These are phyloP conservation scores for Podospora conica DNA, from an alignment of 495 filamentous ascomycete genomes.

Conservation along the genomic window DNA sequence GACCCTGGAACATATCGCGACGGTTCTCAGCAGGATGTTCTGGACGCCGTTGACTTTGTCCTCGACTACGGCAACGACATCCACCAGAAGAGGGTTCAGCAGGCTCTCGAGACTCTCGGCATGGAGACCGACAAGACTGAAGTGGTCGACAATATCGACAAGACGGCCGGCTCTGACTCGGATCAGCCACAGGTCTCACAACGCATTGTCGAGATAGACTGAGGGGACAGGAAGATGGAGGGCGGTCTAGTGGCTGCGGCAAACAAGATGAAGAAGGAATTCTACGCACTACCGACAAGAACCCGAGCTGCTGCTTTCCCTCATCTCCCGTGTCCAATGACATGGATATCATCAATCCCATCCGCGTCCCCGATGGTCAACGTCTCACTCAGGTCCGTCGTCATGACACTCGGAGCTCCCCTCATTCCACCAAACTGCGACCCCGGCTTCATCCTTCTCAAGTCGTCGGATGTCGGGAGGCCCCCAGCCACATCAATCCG, in stretches of 20 bases:
- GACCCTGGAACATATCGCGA: slow-evolving; percentile 6
- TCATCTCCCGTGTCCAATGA: not conserved
- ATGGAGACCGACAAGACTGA: not conserved
- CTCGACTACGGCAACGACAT: slow-evolving; percentile 5
- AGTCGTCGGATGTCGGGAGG: not conserved
- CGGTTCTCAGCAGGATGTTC: not conserved
- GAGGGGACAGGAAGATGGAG: not conserved
- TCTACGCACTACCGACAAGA: not conserved
- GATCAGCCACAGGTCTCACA: not conserved
- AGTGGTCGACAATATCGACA: not conserved
- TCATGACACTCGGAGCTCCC: slow-evolving; percentile 1
- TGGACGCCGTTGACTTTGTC: slow-evolving; percentile 8
- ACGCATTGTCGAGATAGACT: not conserved
- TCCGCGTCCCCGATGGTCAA: not conserved
- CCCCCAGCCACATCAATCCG: not conserved
- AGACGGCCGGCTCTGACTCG: not conserved
- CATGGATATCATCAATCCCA: slow-evolving; percentile 1
- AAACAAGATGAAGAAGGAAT: not conserved
- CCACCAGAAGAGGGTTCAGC: not conserved
- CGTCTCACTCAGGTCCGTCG: slow-evolving; percentile 1
- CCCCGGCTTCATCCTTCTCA: not conserved
- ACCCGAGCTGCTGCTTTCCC: not conserved
- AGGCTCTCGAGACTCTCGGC: not conserved
- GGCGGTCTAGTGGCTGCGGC: not conserved
- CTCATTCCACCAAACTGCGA: not conserved